Evolutionary conservation across 257 asterid genomes (phyloP).

Genomic region (Salvia splendens): DNA sequence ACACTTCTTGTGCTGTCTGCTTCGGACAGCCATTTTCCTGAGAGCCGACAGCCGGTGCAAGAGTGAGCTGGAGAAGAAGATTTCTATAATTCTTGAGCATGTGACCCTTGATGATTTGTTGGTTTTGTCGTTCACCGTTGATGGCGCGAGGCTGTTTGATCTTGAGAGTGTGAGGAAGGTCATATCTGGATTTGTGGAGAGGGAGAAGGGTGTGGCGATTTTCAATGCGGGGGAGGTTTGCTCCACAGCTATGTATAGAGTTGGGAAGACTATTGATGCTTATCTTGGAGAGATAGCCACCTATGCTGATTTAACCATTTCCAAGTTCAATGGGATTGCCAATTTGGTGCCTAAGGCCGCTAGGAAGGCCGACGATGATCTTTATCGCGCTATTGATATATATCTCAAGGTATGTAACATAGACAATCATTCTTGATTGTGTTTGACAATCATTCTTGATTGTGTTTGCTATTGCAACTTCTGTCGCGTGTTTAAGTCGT

Average conservation of each 20-base stretch:
- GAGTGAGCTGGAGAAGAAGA: constrained; percentile 73
- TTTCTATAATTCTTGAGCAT: constrained; percentile 64
- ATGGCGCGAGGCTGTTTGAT: constrained; percentile 81
- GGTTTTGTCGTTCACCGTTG: constrained; percentile 69
- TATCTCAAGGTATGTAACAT: constrained; percentile 60
- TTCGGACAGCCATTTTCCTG: constrained; percentile 76
- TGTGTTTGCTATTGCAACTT: too few relatives aligned
- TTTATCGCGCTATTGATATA: constrained; percentile 87
- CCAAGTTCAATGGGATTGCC: constrained; percentile 89
- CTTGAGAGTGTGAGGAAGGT: constrained; percentile 88
- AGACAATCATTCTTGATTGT: not conserved
- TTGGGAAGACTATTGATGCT: constrained; percentile 79
- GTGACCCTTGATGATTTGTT: constrained; percentile 78
- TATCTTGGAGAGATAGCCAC: constrained; percentile 83
- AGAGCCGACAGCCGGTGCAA: constrained; percentile 57
- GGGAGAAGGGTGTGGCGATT: constrained; percentile 74
- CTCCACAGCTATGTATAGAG: constrained; percentile 67
- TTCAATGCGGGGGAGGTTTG: constrained; percentile 72
- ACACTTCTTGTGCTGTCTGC: constrained; percentile 82
- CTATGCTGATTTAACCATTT: constrained; percentile 60
- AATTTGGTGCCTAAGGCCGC: constrained; percentile 76
- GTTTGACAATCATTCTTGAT: not conserved
- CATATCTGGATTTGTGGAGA: constrained; percentile 74
- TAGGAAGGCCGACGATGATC: constrained; percentile 83
- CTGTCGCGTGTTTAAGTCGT: too few relatives aligned